These are phyloP conservation scores for Peronospora farinosa DNA, from an alignment of 352 stramenopile genomes.

Conservation along the genomic window DNA sequence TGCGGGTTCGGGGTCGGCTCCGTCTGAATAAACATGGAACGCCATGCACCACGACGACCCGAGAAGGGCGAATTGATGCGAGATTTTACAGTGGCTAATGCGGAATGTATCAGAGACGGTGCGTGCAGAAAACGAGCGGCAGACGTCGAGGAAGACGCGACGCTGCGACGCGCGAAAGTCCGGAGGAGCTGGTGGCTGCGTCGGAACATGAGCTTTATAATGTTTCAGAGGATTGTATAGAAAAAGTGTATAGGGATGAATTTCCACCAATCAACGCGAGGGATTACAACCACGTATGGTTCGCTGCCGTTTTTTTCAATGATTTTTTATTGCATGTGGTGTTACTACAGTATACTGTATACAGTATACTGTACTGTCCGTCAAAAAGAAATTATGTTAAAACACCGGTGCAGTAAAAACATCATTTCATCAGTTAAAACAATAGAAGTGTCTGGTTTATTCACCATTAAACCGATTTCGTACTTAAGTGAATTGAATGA, in stretches of 20 bases:
- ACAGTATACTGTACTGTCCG: too few relatives aligned
- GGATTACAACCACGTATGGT: not conserved
- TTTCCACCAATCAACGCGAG: slow-evolving; percentile 6
- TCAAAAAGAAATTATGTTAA: too few relatives aligned
- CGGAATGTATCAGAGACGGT: slow-evolving; percentile 3
- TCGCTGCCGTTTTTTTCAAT: too few relatives aligned
- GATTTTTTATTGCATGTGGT: too few relatives aligned
- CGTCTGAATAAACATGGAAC: slow-evolving; percentile 98
- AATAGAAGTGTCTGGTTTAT: too few relatives aligned
- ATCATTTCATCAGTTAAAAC: too few relatives aligned
- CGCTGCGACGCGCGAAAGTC: slow-evolving; percentile 21
- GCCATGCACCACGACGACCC: slow-evolving; percentile 35
- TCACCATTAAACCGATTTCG: too few relatives aligned
- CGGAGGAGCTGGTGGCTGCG: slow-evolving; percentile 27
- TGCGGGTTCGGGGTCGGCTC: slow-evolving; percentile 97
- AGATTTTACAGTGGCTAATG: not conserved
- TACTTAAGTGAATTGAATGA: not conserved
- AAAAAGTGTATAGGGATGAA: not conserved
- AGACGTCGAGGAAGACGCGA: slow-evolving; percentile 5
- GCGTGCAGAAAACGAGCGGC: slow-evolving; percentile 14
- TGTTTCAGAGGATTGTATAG: not conserved
- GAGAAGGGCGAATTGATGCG: slow-evolving; percentile 23
- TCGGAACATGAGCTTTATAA: slow-evolving; percentile 20
- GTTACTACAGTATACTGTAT: too few relatives aligned
- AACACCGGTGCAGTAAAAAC: too few relatives aligned